Evolutionary conservation across 2,329 filamentous ascomycete species (phyloP).

Genomic region (Penicillium sclerotigenum): DNA sequence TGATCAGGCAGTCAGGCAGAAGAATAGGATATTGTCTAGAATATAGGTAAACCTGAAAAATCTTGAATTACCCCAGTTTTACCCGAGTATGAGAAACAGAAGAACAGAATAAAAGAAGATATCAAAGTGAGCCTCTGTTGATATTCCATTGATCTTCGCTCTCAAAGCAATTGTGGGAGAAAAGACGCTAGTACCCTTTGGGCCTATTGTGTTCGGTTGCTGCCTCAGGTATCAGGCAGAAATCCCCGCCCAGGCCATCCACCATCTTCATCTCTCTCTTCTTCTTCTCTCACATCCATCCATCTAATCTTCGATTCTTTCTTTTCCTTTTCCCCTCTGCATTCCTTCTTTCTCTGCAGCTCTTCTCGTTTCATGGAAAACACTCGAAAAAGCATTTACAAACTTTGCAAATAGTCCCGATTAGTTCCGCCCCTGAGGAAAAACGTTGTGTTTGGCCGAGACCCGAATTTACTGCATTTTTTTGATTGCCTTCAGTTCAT

Average conservation of each 20-base stretch:
- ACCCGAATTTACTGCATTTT: constrained; percentile 14
- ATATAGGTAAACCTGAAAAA: not conserved
- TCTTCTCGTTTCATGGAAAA: constrained; percentile 24
- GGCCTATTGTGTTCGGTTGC: not conserved
- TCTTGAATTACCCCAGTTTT: not conserved
- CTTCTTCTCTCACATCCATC: constrained; percentile 16
- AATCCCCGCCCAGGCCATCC: constrained; percentile 20
- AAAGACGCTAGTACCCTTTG: constrained; percentile 1
- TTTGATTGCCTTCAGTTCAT: not conserved
- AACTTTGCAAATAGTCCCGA: constrained; percentile 23
- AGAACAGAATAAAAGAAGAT: not conserved
- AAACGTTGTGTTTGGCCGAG: constrained; percentile 21
- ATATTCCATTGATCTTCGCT: not conserved
- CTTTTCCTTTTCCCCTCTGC: constrained; percentile 25
- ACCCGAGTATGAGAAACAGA: not conserved
- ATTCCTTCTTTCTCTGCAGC: constrained; percentile 32
- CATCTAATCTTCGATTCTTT: constrained; percentile 30
- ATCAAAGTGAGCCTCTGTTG: not conserved
- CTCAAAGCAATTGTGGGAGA: constrained; percentile 1
- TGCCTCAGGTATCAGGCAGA: not conserved
- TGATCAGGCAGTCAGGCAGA: not conserved
- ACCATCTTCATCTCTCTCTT: constrained; percentile 17
- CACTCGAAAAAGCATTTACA: constrained; percentile 18
- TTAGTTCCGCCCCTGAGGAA: constrained; percentile 27
- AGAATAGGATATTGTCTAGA: not conserved